Conservation (phyloP, 306 rosid genomes). For the Lablab purpureus region DNA sequence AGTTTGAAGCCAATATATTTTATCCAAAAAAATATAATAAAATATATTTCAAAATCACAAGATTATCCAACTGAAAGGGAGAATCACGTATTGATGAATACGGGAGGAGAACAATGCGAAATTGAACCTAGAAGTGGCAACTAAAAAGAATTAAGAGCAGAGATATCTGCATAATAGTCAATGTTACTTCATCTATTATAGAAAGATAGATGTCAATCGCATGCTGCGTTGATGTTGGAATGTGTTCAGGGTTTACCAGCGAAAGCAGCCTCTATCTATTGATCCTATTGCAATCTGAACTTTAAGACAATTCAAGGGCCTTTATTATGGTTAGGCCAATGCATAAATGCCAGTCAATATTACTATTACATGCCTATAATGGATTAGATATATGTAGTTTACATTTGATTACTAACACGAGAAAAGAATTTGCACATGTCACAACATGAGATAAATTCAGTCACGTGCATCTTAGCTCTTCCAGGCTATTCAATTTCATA, state of each 20-base stretch:
- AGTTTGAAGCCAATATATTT: too few species aligned
- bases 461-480: neutral
- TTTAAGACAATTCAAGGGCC: neutral
- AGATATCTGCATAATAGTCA: neutral
- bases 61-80: too few species aligned
- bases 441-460: neutral
- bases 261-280: neutral
- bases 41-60: too few species aligned
- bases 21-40: too few species aligned
- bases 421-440: slow-evolving; percentile 4
- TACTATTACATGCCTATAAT: neutral
- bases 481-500: slow-evolving; percentile 1
- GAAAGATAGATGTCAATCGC: neutral
- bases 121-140: neutral
- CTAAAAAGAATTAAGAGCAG: neutral
- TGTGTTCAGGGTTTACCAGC: neutral
- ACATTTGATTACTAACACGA: neutral
- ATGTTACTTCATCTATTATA: neutral
- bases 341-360: neutral
- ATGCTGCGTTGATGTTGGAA: slow-evolving; percentile 5
- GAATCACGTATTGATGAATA: neutral
- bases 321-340: neutral
- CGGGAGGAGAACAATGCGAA: neutral
- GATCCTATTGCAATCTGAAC: neutral
- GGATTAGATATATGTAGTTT: neutral